phyloP scores from a whole-genome alignment of 2,329 filamentous ascomycete species.

The Monosporascus ibericus region DNA sequence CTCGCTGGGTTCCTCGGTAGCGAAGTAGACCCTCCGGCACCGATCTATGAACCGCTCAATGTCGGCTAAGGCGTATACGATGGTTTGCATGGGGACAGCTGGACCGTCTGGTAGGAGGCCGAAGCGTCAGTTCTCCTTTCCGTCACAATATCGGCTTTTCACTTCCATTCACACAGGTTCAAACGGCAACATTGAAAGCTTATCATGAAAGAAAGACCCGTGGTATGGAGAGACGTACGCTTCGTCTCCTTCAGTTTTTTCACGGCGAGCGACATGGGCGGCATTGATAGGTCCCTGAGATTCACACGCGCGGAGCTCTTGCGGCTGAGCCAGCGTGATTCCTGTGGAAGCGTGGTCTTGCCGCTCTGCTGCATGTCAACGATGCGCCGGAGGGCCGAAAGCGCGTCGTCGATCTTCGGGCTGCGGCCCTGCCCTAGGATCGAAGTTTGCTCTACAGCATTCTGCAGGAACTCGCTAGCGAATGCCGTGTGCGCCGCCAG shows the following conservation, averaged over 20 bases:
- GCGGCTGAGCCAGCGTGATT: slow-evolving; percentile 18
- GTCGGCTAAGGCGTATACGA: slow-evolving; percentile 43
- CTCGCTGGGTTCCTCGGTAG: slow-evolving; percentile 44
- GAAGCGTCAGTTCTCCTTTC: background rate
- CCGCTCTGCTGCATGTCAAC: slow-evolving; percentile 40
- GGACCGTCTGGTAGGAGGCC: slow-evolving; percentile 29
- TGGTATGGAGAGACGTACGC: slow-evolving; percentile 22
- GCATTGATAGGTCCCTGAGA: slow-evolving; percentile 47
- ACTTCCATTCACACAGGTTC: no score
- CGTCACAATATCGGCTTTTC: background rate
- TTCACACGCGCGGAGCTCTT: slow-evolving; percentile 41
- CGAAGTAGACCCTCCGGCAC: slow-evolving; percentile 45
- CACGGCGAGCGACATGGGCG: slow-evolving; percentile 45
- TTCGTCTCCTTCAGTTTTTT: slow-evolving; percentile 42
- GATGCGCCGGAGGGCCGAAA: slow-evolving; percentile 46
- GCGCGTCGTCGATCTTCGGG: slow-evolving; percentile 46
- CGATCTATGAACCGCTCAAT: slow-evolving; percentile 43
- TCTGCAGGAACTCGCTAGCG: slow-evolving; percentile 37
- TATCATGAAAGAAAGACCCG: background rate
- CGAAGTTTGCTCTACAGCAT: slow-evolving; percentile 34
- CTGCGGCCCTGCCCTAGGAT: slow-evolving; percentile 33
- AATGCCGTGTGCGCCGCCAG: slow-evolving; percentile 40
- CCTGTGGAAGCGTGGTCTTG: background rate
- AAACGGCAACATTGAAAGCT: background rate
- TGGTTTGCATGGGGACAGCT: slow-evolving; percentile 41